These are phyloP conservation scores for Pseudonitzschia multiseries DNA, from an alignment of 108 stramenopile genomes.

Conservation along the genomic window DNA sequence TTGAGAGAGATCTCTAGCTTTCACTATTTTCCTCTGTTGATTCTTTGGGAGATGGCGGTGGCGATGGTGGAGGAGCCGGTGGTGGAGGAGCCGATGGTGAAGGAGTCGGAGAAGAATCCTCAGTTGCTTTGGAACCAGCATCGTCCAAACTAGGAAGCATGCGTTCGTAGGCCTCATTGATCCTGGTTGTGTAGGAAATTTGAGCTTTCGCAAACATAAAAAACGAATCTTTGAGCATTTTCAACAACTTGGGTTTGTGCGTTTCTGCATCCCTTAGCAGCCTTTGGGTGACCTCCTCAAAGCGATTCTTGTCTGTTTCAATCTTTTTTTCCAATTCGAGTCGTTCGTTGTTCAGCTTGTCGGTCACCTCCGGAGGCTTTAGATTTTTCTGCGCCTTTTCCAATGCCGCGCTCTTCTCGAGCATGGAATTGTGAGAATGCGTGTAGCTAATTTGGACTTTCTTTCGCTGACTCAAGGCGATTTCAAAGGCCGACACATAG, in stretches of 20 bases:
- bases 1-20: no score
- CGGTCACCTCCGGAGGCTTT: constrained; percentile 37
- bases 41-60: no score
- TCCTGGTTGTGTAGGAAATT: constrained; percentile 72
- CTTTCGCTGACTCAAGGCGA: constrained; percentile 75
- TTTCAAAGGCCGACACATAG: constrained; percentile 69
- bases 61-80: neutral
- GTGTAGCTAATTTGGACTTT: constrained; percentile 71
- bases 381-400: constrained; percentile 46
- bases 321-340: constrained; percentile 39
- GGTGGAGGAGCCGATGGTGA: constrained; percentile 2
- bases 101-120: neutral
- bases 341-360: constrained; percentile 36
- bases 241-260: constrained; percentile 63
- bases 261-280: constrained; percentile 75
- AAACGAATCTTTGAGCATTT: constrained; percentile 55
- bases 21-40: neutral
- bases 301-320: constrained; percentile 48
- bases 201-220: constrained; percentile 73
- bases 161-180: constrained; percentile 74
- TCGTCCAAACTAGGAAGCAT: constrained; percentile 51
- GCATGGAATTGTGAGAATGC: constrained; percentile 49
- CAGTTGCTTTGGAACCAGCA: neutral
- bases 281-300: constrained; percentile 70
- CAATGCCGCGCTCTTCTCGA: constrained; percentile 41